Percentiles rank a stretch among this genome's conserved stretches.
Evolutionary conservation across 176 grass and related monocot species (phyloP).

Genomic region (Oryza rufipogon): DNA sequence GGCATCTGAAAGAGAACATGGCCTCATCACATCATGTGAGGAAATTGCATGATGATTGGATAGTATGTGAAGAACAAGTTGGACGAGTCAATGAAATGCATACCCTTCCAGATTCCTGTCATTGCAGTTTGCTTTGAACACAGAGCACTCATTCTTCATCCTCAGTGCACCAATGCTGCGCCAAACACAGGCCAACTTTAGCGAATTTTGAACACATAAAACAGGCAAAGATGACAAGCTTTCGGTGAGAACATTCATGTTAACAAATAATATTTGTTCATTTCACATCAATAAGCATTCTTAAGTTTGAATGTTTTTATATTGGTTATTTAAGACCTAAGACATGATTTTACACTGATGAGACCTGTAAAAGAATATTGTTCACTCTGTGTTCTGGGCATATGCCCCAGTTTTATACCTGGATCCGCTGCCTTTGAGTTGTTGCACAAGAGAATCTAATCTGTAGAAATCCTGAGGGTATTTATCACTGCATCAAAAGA

Average conservation of each 20-base stretch:
- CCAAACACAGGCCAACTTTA: constrained; percentile 16
- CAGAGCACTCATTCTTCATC: constrained; percentile 71
- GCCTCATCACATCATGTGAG: background rate
- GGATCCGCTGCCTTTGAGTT: constrained; percentile 67
- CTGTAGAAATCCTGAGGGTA: constrained; percentile 63
- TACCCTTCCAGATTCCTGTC: constrained; percentile 65
- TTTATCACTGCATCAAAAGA: constrained; percentile 56
- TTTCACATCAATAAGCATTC: constrained; percentile 19
- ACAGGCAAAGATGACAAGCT: constrained; percentile 1
- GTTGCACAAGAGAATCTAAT: constrained; percentile 61
- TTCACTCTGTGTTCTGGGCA: constrained; percentile 17
- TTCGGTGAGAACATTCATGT: constrained; percentile 12
- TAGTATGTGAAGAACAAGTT: background rate
- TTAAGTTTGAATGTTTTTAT: constrained; percentile 15
- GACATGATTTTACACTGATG: background rate
- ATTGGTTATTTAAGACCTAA: constrained; percentile 2
- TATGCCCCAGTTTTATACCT: constrained; percentile 52
- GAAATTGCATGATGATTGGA: background rate
- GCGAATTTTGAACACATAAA: constrained; percentile 16
- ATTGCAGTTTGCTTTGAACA: constrained; percentile 59
- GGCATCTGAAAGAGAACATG: constrained; percentile 55
- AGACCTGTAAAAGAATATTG: background rate
- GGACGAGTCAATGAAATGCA: background rate
- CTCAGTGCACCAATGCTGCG: constrained; percentile 63
- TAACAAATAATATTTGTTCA: background rate